Conservation (phyloP, 768 basidiomycete genomes). For the Leccinum ochraceum region DNA sequence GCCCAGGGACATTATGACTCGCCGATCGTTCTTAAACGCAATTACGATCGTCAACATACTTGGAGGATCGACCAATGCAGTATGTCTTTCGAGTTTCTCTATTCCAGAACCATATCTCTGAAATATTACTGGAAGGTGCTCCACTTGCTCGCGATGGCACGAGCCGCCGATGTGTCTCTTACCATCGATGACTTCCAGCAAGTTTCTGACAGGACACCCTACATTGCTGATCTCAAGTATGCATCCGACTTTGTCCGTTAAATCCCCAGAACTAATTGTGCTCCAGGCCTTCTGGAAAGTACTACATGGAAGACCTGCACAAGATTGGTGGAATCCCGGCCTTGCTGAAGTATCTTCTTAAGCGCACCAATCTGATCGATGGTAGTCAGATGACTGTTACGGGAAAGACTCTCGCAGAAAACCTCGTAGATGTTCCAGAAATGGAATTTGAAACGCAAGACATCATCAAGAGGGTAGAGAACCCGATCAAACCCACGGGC, state of each 20-base stretch:
- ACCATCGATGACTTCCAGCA: constrained; percentile 86
- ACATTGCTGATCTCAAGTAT: constrained; percentile 79
- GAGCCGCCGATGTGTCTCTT: constrained; percentile 73
- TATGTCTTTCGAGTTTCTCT: constrained; percentile 34
- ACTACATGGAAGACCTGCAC: constrained; percentile 91
- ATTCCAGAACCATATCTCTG: constrained; percentile 3
- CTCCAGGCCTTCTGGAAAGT: constrained; percentile 75
- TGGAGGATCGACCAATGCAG: constrained; percentile 88
- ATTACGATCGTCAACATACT: constrained; percentile 77
- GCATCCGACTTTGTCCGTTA: constrained; percentile 22
- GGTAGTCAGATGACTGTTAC: constrained; percentile 87
- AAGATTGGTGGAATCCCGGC: constrained; percentile 83
- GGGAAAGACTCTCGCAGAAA: constrained; percentile 87
- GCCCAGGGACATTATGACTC: constrained; percentile 74
- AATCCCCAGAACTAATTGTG: constrained; percentile 5
- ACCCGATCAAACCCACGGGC: constrained; percentile 86
- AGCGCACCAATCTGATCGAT: constrained; percentile 76
- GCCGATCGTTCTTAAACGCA: constrained; percentile 78
- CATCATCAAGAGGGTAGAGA: constrained; percentile 65
- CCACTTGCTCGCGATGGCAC: constrained; percentile 82
- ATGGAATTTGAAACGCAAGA: constrained; percentile 74
- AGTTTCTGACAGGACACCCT: constrained; percentile 78
- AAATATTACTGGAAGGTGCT: constrained; percentile 53
- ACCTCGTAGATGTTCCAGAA: constrained; percentile 75
- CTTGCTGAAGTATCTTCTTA: constrained; percentile 79